Evolutionary conservation across 768 basidiomycete species (phyloP).

Genomic region (Macrolepiota dolichaula): DNA sequence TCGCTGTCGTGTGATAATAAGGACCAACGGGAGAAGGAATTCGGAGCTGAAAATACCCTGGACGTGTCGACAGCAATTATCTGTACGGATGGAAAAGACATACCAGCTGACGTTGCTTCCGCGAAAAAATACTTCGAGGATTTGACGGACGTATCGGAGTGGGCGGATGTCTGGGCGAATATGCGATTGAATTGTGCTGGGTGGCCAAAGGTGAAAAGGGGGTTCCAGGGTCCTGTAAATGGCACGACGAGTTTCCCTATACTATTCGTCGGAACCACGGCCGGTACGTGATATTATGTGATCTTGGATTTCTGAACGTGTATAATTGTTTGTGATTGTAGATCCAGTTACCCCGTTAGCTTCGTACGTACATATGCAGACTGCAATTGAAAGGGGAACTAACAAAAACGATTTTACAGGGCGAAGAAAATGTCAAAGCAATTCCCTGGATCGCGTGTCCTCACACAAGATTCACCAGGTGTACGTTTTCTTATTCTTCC

Average conservation of each 20-base stretch:
- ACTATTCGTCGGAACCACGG: slow-evolving; percentile 36
- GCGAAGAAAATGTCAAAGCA: too few species aligned
- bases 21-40: slow-evolving; percentile 12
- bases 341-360: too few species aligned
- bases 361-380: too few species aligned
- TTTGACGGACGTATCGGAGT: slow-evolving; percentile 21
- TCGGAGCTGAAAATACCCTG: background rate
- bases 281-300: too few species aligned
- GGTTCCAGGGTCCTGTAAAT: slow-evolving; percentile 28
- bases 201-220: slow-evolving; percentile 13
- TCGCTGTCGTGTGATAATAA: slow-evolving; percentile 13
- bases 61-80: slow-evolving; percentile 23
- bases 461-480: too few species aligned
- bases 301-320: too few species aligned
- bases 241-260: slow-evolving; percentile 37
- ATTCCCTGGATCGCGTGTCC: too few species aligned
- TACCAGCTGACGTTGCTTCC: slow-evolving; percentile 24
- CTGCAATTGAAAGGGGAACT: too few species aligned
- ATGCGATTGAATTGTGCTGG: slow-evolving; percentile 17
- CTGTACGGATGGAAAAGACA: slow-evolving; percentile 32
- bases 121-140: slow-evolving; percentile 24
- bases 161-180: slow-evolving; percentile 28
- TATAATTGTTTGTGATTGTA: too few species aligned
- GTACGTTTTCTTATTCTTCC: too few species aligned
- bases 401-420: too few species aligned